phyloP scores from a whole-genome alignment of 75 land plant species.

The Sequoiadendron giganteum region DNA sequence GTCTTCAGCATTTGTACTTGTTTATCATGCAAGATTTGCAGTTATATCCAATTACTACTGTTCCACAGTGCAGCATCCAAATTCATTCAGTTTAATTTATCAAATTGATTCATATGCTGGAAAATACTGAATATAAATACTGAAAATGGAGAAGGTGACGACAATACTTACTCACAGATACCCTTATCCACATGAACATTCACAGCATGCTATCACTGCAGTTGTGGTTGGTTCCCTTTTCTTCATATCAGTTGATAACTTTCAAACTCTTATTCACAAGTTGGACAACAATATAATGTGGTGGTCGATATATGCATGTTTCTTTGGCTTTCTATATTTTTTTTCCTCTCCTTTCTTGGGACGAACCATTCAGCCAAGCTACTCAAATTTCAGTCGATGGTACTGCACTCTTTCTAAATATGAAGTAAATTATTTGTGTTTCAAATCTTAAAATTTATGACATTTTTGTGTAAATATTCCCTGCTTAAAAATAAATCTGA shows the following conservation, averaged over 20 bases:
- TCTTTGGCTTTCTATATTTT: constrained; percentile 95
- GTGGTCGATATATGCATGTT: constrained; percentile 96
- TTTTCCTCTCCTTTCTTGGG: constrained; percentile 94
- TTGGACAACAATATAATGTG: constrained; percentile 90
- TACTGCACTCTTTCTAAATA: constrained; percentile 19
- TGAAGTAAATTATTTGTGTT: constrained; percentile 5
- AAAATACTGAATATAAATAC: constrained; percentile 9
- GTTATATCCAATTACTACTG: background rate
- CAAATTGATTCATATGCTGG: background rate
- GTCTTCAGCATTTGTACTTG: constrained; percentile 4
- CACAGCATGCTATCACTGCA: constrained; percentile 90
- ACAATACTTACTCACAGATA: constrained; percentile 76
- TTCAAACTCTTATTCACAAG: constrained; percentile 82
- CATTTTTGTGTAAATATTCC: background rate
- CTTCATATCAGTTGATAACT: constrained; percentile 91
- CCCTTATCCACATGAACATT: constrained; percentile 98
- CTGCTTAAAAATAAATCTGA: background rate
- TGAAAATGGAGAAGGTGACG: constrained; percentile 73
- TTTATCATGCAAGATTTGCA: background rate
- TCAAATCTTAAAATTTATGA: background rate
- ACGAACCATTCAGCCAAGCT: constrained; percentile 94
- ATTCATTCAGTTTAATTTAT: background rate
- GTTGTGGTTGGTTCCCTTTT: constrained; percentile 84
- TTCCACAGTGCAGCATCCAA: background rate
- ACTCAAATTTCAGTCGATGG: constrained; percentile 97